Conservation (phyloP, 495 filamentous ascomycete species). For the Penicillium canescens region DNA sequence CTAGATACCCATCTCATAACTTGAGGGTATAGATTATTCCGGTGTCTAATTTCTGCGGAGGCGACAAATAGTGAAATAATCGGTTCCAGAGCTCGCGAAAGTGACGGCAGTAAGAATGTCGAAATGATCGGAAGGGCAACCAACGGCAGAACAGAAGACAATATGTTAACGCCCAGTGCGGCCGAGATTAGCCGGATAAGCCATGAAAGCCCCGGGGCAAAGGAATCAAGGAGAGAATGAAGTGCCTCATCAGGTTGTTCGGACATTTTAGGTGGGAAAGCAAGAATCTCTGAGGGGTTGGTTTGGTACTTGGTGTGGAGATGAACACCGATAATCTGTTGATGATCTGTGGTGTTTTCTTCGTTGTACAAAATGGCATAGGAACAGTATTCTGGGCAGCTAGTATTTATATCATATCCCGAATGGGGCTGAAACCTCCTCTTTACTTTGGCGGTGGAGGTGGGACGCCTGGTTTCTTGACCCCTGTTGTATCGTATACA, state of each 20-base stretch:
- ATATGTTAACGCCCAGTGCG: background rate
- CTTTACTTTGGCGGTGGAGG: no score
- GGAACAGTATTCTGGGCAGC: no score
- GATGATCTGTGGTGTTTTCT: background rate
- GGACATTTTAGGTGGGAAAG: conserved; percentile 1
- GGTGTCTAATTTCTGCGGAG: background rate
- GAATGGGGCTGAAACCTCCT: no score
- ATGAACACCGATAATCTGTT: background rate
- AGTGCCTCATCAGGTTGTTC: background rate
- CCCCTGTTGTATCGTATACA: no score
- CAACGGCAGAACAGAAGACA: background rate
- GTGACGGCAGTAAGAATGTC: conserved; percentile 2
- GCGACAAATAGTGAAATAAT: background rate
- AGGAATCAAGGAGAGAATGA: conserved; percentile 1
- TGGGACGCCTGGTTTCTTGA: no score
- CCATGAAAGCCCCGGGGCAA: background rate
- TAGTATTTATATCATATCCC: no score
- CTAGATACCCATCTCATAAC: background rate
- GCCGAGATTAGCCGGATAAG: background rate
- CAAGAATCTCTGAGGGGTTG: background rate
- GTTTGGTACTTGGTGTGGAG: background rate
- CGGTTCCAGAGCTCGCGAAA: background rate
- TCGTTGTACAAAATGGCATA: no score
- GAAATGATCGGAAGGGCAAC: background rate
- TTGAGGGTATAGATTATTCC: conserved; percentile 5